Percentiles rank a stretch among this genome's conserved stretches.
Conservation (phyloP, 805 yeast genomes). For the Yamadazyma sp. region DNA sequence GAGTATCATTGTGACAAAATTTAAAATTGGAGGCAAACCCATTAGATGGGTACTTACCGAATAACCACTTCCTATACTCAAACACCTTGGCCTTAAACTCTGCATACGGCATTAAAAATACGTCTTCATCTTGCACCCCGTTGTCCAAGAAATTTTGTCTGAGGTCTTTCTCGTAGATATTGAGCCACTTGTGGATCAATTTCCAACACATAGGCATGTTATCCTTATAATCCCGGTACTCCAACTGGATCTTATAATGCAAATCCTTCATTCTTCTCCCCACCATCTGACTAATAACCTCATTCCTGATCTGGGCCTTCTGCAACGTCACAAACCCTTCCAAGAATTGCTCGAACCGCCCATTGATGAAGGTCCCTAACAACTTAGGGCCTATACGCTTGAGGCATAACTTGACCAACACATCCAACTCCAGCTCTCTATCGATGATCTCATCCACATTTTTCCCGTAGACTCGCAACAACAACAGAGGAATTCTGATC, state of each 20-base stretch:
- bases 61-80: conserved; percentile 64
- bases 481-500: conserved; percentile 53
- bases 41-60: conserved; percentile 45
- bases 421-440: conserved; percentile 73
- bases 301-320: conserved; percentile 69
- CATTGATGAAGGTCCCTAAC: conserved; percentile 87
- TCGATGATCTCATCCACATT: conserved; percentile 85
- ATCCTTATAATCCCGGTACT: conserved; percentile 48
- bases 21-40: conserved; percentile 52
- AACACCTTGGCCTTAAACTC: conserved; percentile 49
- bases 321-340: conserved; percentile 79
- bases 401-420: conserved; percentile 68
- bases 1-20: conserved; percentile 96
- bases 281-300: conserved; percentile 75
- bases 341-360: conserved; percentile 90
- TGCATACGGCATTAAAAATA: conserved; percentile 48
- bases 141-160: conserved; percentile 26
- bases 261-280: conserved; percentile 97
- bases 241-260: conserved; percentile 74
- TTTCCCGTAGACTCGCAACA: conserved; percentile 85
- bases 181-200: conserved; percentile 70
- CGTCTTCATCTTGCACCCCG: conserved; percentile 29
- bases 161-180: conserved; percentile 45
- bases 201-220: conserved; percentile 71
- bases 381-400: conserved; percentile 85